Base-by-base conservation (phyloP, 495 filamentous ascomycete species). In the Bacidia rubella region DNA sequence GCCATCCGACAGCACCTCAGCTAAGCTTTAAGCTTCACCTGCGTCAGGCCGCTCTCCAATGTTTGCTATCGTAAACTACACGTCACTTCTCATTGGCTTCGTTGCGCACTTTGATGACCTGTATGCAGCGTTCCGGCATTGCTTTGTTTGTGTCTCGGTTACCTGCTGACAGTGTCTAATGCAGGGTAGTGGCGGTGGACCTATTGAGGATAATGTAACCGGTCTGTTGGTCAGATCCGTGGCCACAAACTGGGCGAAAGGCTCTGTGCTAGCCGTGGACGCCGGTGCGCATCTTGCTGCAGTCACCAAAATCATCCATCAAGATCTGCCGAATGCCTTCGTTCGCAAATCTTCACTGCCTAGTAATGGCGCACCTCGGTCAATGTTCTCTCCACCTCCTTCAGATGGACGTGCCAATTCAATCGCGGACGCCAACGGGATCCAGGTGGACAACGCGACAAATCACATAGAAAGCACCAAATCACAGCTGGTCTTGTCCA, bases 161-260 rank as follows among this genome's bases (percentile, higher is more conserved):
- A 70, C 53, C n/a, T 49, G 48, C 53, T 51, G 48, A 55, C 53
- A 54, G 43, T 48, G 48, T 29, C 51, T 60, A 26, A 38, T 40
- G 50, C 65, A 96, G 90, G 92, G 92, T 50, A 80, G 87, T 25
- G 88, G 87, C 48, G 92, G 92, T 58, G 92, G 92, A 25, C 92
- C 92, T 10, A 77, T 77, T 57, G 92, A 98, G 70, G 81, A 88
- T 60, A 85, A 87, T 59, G 82, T 89, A 2, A 96, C 92, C 2
- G 88, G 87, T 10, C 75, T 96, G 32, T 78, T 98, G 1, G 83
- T 96, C 40, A 84, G 90, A 44, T 90, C 89, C 1, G 74, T 80
- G 7, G 71, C 80, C n/a, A 77, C 80, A 27, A 72, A 74, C 39
- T 98, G 92, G 92, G 62, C 74, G 21, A 82, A 78, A 59, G 81